Evolutionary conservation across 1,284 basidiomycete genomes (phyloP).

Genomic region (Austroboletus niveus): DNA sequence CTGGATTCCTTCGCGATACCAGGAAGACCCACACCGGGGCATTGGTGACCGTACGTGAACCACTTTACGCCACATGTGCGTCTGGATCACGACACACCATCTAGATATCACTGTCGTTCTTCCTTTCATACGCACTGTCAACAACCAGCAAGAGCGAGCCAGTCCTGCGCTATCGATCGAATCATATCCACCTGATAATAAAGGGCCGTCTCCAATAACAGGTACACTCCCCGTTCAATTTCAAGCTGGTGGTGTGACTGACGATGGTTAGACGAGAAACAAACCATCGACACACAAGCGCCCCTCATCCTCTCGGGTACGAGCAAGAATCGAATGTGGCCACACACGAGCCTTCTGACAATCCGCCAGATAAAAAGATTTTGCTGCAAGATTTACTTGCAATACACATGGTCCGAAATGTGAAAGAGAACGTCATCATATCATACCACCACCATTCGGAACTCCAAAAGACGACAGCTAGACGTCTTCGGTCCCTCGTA

Average conservation of each 20-base stretch:
- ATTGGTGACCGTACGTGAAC: conserved; percentile 47
- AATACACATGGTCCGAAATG: conserved; percentile 41
- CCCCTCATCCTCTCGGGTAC: conserved; percentile 40
- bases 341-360: neutral
- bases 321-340: neutral
- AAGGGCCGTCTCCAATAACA: conserved; percentile 4
- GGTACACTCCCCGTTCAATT: conserved; percentile 18
- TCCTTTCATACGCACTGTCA: conserved; percentile 43
- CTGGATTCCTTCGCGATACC: conserved; percentile 55
- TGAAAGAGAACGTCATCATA: conserved; percentile 36
- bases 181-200: neutral
- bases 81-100: neutral
- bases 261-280: conserved; percentile 18
- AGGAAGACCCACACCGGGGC: conserved; percentile 37
- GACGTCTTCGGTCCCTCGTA: conserved; percentile 35
- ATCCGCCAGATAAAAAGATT: conserved; percentile 19
- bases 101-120: conserved; percentile 50
- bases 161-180: conserved; percentile 9
- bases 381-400: conserved; percentile 37
- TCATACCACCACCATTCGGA: conserved; percentile 39
- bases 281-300: conserved; percentile 51
- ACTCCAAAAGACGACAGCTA: conserved; percentile 34
- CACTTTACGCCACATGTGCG: neutral
- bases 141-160: conserved; percentile 11
- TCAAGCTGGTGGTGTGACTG: neutral